These are phyloP conservation scores for Ochetophila trinervis DNA, from an alignment of 306 rosid species.

Conservation along the genomic window DNA sequence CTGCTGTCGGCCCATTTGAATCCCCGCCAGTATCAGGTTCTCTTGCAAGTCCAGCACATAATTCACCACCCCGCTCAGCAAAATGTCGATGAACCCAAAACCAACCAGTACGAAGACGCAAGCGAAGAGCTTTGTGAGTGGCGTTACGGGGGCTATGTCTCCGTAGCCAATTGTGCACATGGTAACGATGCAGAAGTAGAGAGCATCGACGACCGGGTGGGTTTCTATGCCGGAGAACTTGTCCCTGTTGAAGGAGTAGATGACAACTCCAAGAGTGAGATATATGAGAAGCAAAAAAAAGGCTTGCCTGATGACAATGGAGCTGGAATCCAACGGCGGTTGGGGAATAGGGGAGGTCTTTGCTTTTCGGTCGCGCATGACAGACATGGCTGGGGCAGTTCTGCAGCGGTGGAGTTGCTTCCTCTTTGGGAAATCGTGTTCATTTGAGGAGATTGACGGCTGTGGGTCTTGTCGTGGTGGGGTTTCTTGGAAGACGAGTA, in stretches of 20 bases:
- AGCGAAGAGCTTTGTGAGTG: conserved; percentile 55
- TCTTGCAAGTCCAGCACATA: conserved; percentile 76
- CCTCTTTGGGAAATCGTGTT: conserved; percentile 24
- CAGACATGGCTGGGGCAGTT: conserved; percentile 74
- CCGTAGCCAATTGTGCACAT: conserved; percentile 90
- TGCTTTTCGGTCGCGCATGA: conserved; percentile 38
- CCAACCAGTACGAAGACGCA: conserved; percentile 76
- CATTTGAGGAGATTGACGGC: conserved; percentile 26
- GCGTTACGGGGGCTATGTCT: conserved; percentile 64
- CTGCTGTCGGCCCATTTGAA: conserved; percentile 34
- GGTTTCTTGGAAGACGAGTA: conserved; percentile 12
- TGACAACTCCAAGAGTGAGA: conserved; percentile 55
- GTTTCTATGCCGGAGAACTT: conserved; percentile 64
- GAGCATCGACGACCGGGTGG: conserved; percentile 71
- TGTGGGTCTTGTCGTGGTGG: conserved; percentile 19
- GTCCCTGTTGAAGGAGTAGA: conserved; percentile 59
- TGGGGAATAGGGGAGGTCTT: conserved; percentile 38
- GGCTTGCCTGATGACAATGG: conserved; percentile 61
- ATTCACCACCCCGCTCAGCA: conserved; percentile 72
- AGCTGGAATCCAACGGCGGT: conserved; percentile 42
- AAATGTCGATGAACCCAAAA: conserved; percentile 69
- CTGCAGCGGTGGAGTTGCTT: conserved; percentile 55
- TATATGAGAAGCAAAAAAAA: conserved; percentile 47
- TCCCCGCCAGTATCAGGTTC: conserved; percentile 44
- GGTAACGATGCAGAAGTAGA: conserved; percentile 77